Evolutionary conservation across 176 grass and related monocot species (phyloP).

Genomic region (Aechmea fasciata): DNA sequence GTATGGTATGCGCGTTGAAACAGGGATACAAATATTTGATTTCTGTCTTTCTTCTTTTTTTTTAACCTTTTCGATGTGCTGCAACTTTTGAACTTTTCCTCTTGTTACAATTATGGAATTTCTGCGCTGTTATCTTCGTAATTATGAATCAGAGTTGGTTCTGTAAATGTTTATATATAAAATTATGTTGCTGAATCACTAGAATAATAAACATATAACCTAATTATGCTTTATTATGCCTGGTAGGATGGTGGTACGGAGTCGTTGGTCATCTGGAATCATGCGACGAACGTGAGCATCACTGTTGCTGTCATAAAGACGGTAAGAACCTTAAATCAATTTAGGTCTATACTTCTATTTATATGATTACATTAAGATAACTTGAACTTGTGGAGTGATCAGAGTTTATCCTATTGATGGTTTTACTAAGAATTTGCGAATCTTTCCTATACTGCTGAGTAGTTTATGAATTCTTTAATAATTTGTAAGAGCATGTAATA

Average conservation of each 20-base stretch:
- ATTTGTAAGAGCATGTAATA: background rate
- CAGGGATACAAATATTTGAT: constrained; percentile 10
- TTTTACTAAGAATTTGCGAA: no score
- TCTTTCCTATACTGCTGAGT: no score
- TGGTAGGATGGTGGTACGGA: constrained; percentile 99
- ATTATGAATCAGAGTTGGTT: background rate
- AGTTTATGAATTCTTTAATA: no score
- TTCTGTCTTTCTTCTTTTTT: constrained; percentile 16
- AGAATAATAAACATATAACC: constrained; percentile 20
- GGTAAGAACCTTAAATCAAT: constrained; percentile 37
- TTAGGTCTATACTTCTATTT: constrained; percentile 14
- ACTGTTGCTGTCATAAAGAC: constrained; percentile 62
- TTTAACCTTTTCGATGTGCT: constrained; percentile 10
- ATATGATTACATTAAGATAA: background rate
- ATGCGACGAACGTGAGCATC: constrained; percentile 70
- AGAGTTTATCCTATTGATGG: background rate
- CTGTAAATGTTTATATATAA: constrained; percentile 10
- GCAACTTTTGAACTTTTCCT: constrained; percentile 25
- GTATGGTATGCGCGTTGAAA: constrained; percentile 51
- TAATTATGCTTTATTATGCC: constrained; percentile 29
- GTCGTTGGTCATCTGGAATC: constrained; percentile 84
- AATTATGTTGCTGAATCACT: no score
- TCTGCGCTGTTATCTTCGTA: constrained; percentile 6
- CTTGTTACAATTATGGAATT: background rate
- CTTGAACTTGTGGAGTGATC: constrained; percentile 11